Conservation (phyloP, 495 filamentous ascomycete genomes). For the Penicillium robsamsonii region DNA sequence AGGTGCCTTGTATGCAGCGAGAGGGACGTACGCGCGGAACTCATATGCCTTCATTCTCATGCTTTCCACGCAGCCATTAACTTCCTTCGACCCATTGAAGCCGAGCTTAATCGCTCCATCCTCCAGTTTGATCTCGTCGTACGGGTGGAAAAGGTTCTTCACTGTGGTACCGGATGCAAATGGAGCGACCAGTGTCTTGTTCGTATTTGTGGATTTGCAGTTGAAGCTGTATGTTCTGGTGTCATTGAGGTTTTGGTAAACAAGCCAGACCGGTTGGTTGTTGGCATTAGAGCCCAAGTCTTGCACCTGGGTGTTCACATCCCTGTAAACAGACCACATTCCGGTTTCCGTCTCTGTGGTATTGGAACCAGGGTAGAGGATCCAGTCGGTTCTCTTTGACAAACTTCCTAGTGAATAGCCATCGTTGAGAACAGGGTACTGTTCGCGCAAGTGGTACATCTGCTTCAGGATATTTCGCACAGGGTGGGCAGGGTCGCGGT, state of each 20-base stretch:
- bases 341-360: conserved; percentile 58
- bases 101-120: conserved; percentile 36
- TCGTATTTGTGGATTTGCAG: conserved; percentile 45
- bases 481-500: conserved; percentile 67
- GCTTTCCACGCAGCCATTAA: conserved; percentile 55
- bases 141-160: conserved; percentile 62
- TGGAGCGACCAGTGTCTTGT: conserved; percentile 54
- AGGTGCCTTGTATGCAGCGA: conserved; percentile 42
- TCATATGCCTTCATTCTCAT: conserved; percentile 56
- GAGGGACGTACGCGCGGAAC: conserved; percentile 64
- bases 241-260: conserved; percentile 61
- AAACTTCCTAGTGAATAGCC: conserved; percentile 56
- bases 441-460: conserved; percentile 60
- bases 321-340: conserved; percentile 62
- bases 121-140: conserved; percentile 52
- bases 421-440: conserved; percentile 61
- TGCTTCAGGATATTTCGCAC: conserved; percentile 64
- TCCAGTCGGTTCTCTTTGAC: conserved; percentile 52
- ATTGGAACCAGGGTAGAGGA: conserved; percentile 53
- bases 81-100: conserved; percentile 39
- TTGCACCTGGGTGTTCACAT: conserved; percentile 46
- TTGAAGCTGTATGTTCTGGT: conserved; percentile 56
- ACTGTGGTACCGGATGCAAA: conserved; percentile 55
- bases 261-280: conserved; percentile 60
- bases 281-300: conserved; percentile 38